Evolutionary conservation across 2,329 filamentous ascomycete species (phyloP), one percentile per base, ranked within the genome.

Genomic region (Cordyceps cateniannulata): DNA sequence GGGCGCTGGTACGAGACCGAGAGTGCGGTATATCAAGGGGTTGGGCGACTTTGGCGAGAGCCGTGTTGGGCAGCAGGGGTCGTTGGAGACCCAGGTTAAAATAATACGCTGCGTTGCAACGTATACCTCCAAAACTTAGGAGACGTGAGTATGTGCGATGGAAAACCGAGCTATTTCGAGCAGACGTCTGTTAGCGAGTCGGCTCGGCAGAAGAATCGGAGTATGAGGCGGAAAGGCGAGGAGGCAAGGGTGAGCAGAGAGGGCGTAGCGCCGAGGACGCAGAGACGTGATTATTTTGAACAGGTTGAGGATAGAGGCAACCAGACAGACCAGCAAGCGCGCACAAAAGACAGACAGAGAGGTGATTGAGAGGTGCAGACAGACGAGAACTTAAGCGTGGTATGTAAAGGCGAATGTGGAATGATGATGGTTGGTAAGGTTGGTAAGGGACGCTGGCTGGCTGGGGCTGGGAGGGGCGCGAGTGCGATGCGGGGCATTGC

Each of bases 1-100:
- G 50, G 40, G 35, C 2, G 35, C n/a, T 27, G 47, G 47, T 18
- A 35, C 35, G 29, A 56, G 44, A 49, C 61, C 42, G 32, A 64
- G 63, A 60, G 56, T 62, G 61, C 62, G 62, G 64, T 67, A 62
- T 63, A 64, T 64, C 65, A 69, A 67, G 68, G 69, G 65, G 69
- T 65, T 63, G 65, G 67, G 62, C 63, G 62, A 62, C 64, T 66
- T 65, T 69, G 65, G 63, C 60, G 69, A 64, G 67, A 68, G 71
- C 72, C 74, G 73, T 76, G 70, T 63, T 74, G 73, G 72, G 72
- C 72, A 70, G 69, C 63, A 59, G 63, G 32, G 57, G 59, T 60
- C 49, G 44, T 50, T 51, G 52, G 51, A 60, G 49, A 53, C 58
- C 49, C 50, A 49, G 27, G 49, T 27, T 20, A 35, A 45, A 51